phyloP scores from a whole-genome alignment of 345 rosid species.

The Brassica rapa region DNA sequence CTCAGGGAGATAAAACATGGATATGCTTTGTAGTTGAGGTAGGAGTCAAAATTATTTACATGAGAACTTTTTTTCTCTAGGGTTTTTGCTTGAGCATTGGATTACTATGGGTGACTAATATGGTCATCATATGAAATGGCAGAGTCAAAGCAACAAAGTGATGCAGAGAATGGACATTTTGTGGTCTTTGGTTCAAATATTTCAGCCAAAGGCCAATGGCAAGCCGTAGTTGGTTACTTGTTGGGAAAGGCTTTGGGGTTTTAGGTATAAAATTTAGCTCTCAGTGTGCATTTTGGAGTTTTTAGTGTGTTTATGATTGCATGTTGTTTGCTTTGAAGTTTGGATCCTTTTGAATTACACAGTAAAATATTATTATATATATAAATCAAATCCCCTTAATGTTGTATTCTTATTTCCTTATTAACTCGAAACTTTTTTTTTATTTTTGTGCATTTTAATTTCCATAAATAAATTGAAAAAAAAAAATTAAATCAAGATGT shows the following conservation, averaged over 20 bases:
- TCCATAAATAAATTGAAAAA: neutral
- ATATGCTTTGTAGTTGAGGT: slow-evolving; percentile 94
- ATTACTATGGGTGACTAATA: slow-evolving; percentile 12
- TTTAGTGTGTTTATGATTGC: slow-evolving; percentile 15
- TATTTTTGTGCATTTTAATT: neutral
- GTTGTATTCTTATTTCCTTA: neutral
- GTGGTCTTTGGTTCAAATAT: slow-evolving; percentile 87
- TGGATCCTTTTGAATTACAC: neutral
- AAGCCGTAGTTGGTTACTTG: slow-evolving; percentile 27
- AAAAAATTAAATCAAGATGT: neutral
- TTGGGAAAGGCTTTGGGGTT: neutral
- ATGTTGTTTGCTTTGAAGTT: neutral
- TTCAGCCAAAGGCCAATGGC: slow-evolving; percentile 65
- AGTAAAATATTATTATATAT: neutral
- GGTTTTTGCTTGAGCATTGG: neutral
- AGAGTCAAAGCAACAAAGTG: slow-evolving; percentile 71
- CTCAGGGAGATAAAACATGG: slow-evolving; percentile 80
- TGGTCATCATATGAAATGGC: slow-evolving; percentile 33
- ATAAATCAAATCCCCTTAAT: neutral
- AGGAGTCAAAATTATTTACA: slow-evolving; percentile 5
- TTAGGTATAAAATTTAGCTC: neutral
- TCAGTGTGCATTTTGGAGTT: slow-evolving; percentile 20
- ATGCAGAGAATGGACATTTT: slow-evolving; percentile 92
- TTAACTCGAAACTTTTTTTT: neutral
- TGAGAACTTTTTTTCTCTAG: neutral